Percentiles rank a stretch among this genome's conserved stretches.
phyloP scores from a whole-genome alignment of 768 basidiomycete genomes.

The Dendrothele bispora region DNA sequence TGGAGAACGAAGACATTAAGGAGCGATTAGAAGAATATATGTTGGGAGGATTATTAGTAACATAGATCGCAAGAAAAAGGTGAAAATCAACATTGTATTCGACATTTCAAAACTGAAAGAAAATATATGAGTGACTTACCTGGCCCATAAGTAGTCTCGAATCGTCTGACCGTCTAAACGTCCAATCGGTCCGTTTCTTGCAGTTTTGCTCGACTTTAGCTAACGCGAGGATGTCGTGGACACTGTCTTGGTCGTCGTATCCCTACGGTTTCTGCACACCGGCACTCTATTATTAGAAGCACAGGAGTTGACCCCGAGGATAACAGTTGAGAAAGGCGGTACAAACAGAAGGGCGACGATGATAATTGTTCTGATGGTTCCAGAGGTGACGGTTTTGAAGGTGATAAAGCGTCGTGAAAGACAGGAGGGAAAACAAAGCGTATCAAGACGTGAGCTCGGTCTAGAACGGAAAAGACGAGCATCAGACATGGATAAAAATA shows the following conservation, averaged over 20 bases:
- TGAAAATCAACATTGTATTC: background rate
- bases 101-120: slow-evolving; percentile 1
- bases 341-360: slow-evolving; percentile 23
- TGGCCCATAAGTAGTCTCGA: slow-evolving; percentile 81
- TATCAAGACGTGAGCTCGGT: too few relatives aligned
- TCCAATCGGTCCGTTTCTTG: slow-evolving; percentile 65
- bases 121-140: slow-evolving; percentile 50
- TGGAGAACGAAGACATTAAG: too few relatives aligned
- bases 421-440: too few relatives aligned
- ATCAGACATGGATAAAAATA: too few relatives aligned
- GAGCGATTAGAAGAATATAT: slow-evolving; percentile 25
- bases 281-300: slow-evolving; percentile 76
- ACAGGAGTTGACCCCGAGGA: slow-evolving; percentile 79
- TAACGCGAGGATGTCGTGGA: slow-evolving; percentile 77
- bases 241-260: slow-evolving; percentile 71
- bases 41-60: slow-evolving; percentile 64
- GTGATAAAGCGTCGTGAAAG: too few relatives aligned
- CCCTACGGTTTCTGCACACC: slow-evolving; percentile 87
- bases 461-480: too few relatives aligned
- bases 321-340: slow-evolving; percentile 51
- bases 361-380: too few relatives aligned
- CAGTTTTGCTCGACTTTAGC: slow-evolving; percentile 46
- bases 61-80: slow-evolving; percentile 68
- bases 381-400: too few relatives aligned
- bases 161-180: slow-evolving; percentile 85